These are phyloP conservation scores for Sclerospora graminicola DNA, from an alignment of 352 stramenopile genomes.

Conservation along the genomic window DNA sequence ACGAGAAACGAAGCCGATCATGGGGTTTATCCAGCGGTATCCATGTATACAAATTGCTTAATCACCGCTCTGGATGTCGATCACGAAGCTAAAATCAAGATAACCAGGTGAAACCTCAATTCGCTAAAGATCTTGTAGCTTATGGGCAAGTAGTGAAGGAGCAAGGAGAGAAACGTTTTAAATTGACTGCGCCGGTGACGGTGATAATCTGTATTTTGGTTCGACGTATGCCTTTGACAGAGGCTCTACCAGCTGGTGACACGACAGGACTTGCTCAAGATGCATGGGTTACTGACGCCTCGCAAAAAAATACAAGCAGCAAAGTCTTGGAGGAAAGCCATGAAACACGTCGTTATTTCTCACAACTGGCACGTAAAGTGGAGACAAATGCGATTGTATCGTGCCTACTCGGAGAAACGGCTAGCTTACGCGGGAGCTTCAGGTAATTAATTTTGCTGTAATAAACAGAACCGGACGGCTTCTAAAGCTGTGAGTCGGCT, in stretches of 20 bases:
- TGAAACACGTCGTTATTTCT: slow-evolving; percentile 43
- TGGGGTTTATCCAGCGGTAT: slow-evolving; percentile 9
- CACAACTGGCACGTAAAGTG: slow-evolving; percentile 23
- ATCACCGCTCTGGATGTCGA: slow-evolving; percentile 6
- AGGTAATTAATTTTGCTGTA: background rate
- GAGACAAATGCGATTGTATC: slow-evolving; percentile 42
- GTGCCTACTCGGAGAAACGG: slow-evolving; percentile 69
- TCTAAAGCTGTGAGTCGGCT: background rate
- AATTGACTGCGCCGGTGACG: slow-evolving; percentile 51
- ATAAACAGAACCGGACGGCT: background rate
- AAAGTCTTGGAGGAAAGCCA: background rate
- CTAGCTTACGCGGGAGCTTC: background rate
- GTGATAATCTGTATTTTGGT: too few relatives aligned
- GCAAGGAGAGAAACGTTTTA: slow-evolving; percentile 36
- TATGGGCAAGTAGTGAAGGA: background rate
- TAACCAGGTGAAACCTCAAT: too few relatives aligned
- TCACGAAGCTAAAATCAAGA: slow-evolving; percentile 4
- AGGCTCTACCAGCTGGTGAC: slow-evolving; percentile 52
- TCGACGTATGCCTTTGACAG: slow-evolving; percentile 51
- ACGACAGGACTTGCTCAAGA: slow-evolving; percentile 29
- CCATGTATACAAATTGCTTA: background rate
- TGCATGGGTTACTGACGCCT: slow-evolving; percentile 19
- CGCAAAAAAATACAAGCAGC: slow-evolving; percentile 4
- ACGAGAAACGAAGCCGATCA: slow-evolving; percentile 17
- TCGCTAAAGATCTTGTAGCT: slow-evolving; percentile 5